Base-by-base conservation (phyloP, 2,329 filamentous ascomycete species). In the Diaporthe sp. region DNA sequence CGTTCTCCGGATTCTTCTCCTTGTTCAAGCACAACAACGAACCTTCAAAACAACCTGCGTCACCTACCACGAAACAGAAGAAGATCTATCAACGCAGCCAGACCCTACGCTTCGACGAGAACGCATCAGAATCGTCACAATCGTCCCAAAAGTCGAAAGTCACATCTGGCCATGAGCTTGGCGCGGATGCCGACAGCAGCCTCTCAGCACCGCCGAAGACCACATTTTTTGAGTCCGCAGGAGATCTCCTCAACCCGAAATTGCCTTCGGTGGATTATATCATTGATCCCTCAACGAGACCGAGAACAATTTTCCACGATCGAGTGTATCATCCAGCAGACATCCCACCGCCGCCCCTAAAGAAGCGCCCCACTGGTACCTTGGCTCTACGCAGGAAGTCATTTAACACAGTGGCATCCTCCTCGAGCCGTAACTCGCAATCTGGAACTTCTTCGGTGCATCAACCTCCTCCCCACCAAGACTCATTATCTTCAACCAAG, bases 251-350 rank as follows among this genome's bases (percentile, higher is more conserved):
- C 55, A 97, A 96, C 82, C 97, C 97, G 7, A 96, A 95, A 65
- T 85, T 98, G 47, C 96, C 97, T 22, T 90, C 94, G 0, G 88
- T 91, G 4, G 93, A 95, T 60, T 99, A 95, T 83, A 88, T 99
- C 51, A 90, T 96, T 71, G 94, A 98, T 79, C 96, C 97, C 10
- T 89, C 92, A 1, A 93, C 91, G 70, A 93, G 97, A 22, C 92
- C 95, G 0, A 91, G 95, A 63, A 96, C 96, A 1, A 99, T 99
- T 76, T 98, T 98, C 84, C 97, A 99, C 83, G 97, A 99, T 83
- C 93, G 97, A 15, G 91, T 99, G 22, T 99, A 99, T 82, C 95
- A 98, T 80, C 96, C 97, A 0, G 90, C 93, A 58, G 97, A 99
- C 81, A 98, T 99, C 49, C 97, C 97, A 0, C 92, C 93, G 0